A percentile compares a stretch with the other conserved stretches of the same genome.
phyloP scores from a whole-genome alignment of 441 rosid species.

The Populus tomentosa region DNA sequence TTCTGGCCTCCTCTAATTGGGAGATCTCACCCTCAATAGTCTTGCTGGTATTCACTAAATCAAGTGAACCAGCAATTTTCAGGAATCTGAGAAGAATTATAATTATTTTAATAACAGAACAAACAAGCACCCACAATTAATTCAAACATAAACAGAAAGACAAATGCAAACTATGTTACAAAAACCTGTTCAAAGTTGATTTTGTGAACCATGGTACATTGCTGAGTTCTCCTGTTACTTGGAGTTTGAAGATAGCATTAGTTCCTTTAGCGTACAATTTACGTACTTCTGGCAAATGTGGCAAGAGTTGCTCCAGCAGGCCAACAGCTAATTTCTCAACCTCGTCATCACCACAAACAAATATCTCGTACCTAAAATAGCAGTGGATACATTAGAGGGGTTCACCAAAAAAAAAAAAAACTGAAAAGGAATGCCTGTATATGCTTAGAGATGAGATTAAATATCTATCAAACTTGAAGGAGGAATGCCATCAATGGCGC shows the following conservation, averaged over 20 bases:
- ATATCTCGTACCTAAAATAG: slow-evolving; percentile 49
- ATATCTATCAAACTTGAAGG: not conserved
- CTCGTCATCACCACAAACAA: slow-evolving; percentile 29
- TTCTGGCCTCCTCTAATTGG: slow-evolving; percentile 62
- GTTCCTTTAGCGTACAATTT: slow-evolving; percentile 39
- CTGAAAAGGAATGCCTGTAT: not conserved
- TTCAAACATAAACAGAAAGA: not conserved
- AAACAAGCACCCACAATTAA: not conserved
- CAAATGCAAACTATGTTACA: slow-evolving; percentile 5
- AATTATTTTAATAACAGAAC: not conserved
- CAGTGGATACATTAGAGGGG: not conserved
- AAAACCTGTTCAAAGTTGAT: slow-evolving; percentile 52
- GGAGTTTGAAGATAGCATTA: slow-evolving; percentile 42
- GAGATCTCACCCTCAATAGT: slow-evolving; percentile 50
- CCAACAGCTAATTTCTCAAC: slow-evolving; percentile 51
- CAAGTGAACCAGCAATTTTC: slow-evolving; percentile 37
- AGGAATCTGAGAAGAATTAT: slow-evolving; percentile 38
- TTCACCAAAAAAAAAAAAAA: not conserved
- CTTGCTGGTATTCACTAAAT: slow-evolving; percentile 33
- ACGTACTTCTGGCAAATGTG: slow-evolving; percentile 40
- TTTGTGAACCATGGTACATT: slow-evolving; percentile 53
- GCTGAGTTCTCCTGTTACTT: slow-evolving; percentile 28
- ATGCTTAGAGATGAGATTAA: not conserved
- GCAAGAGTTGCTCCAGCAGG: slow-evolving; percentile 46
- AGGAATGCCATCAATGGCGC: not conserved